Base-by-base conservation (phyloP, 2,329 filamentous ascomycete species). In the Cylindrodendrum hubeiense region DNA sequence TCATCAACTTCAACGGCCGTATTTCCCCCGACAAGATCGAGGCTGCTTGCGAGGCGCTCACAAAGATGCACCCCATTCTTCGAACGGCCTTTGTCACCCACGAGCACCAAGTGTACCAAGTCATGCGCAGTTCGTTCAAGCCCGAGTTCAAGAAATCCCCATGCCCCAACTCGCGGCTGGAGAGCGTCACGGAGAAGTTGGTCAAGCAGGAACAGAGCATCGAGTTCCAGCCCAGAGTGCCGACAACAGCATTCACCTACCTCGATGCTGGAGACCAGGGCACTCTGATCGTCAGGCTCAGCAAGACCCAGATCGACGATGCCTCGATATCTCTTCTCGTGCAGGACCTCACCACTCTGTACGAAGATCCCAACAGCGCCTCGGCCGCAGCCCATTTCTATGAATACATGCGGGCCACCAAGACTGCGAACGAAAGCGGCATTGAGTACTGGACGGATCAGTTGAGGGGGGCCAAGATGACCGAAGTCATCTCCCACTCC, bases 61-160 rank as follows among this genome's bases (percentile, higher is more conserved):
- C 78, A 0, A 75, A 75, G 34, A 77, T 84, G 37, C 85, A 87
- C 44, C 82, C 84, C 0, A 85, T 87, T 28, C 79, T 90, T 8
- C 84, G 87, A 22, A 88, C 88, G 0, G 82, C 84, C 0, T 89
- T 89, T 59, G 79, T 85, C 3, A 75, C 80, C 0, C 80, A 86
- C 50, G 79, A 81, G 12, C 79, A 84, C 7, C 79, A 78, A 3
- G 77, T 87, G 0, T 86, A 83, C 68, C 85, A 87, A 71, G 83
- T 84, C 0, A 80, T 83, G 34, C 73, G 86, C 37, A 80, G 80
- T 51, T 78, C 79, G 3, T 82, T 80, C 68, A 76, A 73, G 2
- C 79, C 83, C 1, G 79, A 83, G 2, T 87, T 87, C 66, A 75
- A 80, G 61, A 79, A 79, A 3, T 75, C 80, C n/a, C 74, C 79